These are phyloP conservation scores for Neurospora cerealis DNA, from an alignment of 495 filamentous ascomycete species.

Conservation along the genomic window DNA sequence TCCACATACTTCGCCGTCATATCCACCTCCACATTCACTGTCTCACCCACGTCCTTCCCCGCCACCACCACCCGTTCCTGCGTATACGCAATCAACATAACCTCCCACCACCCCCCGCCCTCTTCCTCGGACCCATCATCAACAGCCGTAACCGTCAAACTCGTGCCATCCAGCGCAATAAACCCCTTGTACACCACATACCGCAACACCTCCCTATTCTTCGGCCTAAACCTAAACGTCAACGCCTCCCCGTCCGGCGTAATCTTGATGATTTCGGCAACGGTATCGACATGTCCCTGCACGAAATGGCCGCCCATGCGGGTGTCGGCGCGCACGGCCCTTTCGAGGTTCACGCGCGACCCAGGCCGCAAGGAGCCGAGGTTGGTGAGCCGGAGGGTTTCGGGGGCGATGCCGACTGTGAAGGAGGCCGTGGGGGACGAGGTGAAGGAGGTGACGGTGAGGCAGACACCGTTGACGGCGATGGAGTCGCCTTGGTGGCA, in stretches of 20 bases:
- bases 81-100: constrained; percentile 98
- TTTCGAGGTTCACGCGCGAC: constrained; percentile 76
- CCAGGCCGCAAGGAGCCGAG: constrained; percentile 55
- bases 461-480: constrained; percentile 75
- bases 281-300: constrained; percentile 92
- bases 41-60: constrained; percentile 68
- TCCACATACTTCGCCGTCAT: constrained; percentile 98
- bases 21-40: constrained; percentile 95
- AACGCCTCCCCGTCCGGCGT: constrained; percentile 78
- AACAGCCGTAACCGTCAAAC: constrained; percentile 82
- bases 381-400: constrained; percentile 93
- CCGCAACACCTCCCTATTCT: constrained; percentile 52
- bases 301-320: constrained; percentile 83
- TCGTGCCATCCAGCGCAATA: constrained; percentile 91
- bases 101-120: constrained; percentile 63
- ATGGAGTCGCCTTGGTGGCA: constrained; percentile 87
- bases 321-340: constrained; percentile 77
- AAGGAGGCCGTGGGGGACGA: constrained; percentile 42
- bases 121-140: constrained; percentile 35
- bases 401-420: constrained; percentile 90
- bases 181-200: constrained; percentile 97
- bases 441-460: constrained; percentile 81
- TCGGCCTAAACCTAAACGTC: constrained; percentile 71
- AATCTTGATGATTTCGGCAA: constrained; percentile 57
- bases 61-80: constrained; percentile 86